Evolutionary conservation across 768 basidiomycete genomes (phyloP).

Genomic region (Mycena amicta): DNA sequence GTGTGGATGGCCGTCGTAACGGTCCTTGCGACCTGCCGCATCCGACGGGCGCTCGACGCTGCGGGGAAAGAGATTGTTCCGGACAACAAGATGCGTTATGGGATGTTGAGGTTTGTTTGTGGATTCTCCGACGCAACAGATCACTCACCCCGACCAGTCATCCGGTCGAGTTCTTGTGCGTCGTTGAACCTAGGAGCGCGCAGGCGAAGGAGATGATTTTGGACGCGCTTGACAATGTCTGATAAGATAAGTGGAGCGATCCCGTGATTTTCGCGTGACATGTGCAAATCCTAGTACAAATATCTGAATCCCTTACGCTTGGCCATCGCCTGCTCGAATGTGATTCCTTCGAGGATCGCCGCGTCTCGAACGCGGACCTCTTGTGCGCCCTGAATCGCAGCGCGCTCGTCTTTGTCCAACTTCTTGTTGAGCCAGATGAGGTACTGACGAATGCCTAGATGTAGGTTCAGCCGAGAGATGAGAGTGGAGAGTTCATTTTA

Average conservation of each 20-base stretch:
- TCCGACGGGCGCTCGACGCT: slow-evolving; percentile 22
- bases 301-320: slow-evolving; percentile 61
- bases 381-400: slow-evolving; percentile 45
- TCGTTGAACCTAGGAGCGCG: background rate
- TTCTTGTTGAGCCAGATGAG: slow-evolving; percentile 54
- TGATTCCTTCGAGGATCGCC: slow-evolving; percentile 59
- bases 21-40: slow-evolving; percentile 23
- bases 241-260: too few species aligned
- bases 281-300: too few species aligned
- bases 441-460: slow-evolving; percentile 46
- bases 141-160: background rate
- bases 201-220: background rate
- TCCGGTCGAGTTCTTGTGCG: background rate
- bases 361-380: slow-evolving; percentile 57
- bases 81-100: slow-evolving; percentile 8
- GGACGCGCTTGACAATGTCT: background rate
- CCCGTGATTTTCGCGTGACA: too few species aligned
- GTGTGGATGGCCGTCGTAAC: slow-evolving; percentile 24
- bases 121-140: background rate
- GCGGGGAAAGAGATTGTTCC: slow-evolving; percentile 20
- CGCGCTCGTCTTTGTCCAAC: slow-evolving; percentile 51
- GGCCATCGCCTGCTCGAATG: slow-evolving; percentile 59
- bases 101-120: slow-evolving; percentile 12
- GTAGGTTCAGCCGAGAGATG: background rate
- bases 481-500: background rate